A percentile compares a stretch with the other conserved stretches of the same genome.
These are phyloP conservation scores for sweet orange (Citrus sinensis) DNA, from an alignment of 345 rosid genomes.

Conservation along the genomic window DNA sequence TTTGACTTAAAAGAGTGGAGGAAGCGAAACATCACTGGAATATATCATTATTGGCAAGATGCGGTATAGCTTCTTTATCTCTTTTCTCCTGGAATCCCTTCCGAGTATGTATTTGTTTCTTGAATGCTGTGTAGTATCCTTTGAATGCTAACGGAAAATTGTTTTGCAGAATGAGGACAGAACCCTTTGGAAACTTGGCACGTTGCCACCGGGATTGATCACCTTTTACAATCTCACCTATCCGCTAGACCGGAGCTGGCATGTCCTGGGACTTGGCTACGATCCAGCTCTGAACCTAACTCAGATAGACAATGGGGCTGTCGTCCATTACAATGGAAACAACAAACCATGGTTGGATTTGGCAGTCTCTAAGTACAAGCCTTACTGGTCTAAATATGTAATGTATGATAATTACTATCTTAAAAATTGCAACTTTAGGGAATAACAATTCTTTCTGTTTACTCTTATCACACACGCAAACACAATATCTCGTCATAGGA, in stretches of 20 bases:
- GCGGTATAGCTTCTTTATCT: conserved; percentile 42
- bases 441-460: conserved; percentile 19
- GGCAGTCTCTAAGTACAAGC: conserved; percentile 79
- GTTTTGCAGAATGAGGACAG: conserved; percentile 86
- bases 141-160: background rate
- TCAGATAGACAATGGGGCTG: conserved; percentile 81
- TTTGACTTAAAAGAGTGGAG: conserved; percentile 95
- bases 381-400: conserved; percentile 86
- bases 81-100: background rate
- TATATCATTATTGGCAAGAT: conserved; percentile 96
- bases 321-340: conserved; percentile 95
- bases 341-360: conserved; percentile 96
- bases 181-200: conserved; percentile 96
- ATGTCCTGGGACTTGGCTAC: conserved; percentile 92
- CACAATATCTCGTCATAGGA: background rate
- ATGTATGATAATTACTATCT: conserved; percentile 70
- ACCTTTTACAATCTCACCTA: conserved; percentile 88
- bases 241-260: conserved; percentile 85
- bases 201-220: conserved; percentile 93
- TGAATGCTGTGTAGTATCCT: background rate
- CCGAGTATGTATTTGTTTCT: background rate
- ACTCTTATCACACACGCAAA: background rate
- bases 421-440: conserved; percentile 56
- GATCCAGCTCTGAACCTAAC: conserved; percentile 97
- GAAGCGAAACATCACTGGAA: conserved; percentile 79